Base-by-base conservation (phyloP, 805 yeast species). In the Cyberlindnera bimundalis region DNA sequence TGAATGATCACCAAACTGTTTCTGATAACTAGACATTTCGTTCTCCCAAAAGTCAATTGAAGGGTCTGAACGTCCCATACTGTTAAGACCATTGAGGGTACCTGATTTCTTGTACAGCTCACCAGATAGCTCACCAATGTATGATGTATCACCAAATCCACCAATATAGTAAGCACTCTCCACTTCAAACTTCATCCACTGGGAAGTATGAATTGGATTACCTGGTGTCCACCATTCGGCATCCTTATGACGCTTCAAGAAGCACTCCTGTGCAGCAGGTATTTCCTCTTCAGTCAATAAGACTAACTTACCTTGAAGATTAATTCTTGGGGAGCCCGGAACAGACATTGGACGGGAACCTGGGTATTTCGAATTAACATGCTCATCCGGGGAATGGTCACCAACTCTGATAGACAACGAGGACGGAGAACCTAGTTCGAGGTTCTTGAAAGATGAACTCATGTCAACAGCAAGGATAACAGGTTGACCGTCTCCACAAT, bases 121-220 rank as follows among this genome's bases (percentile, higher is more conserved):
- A 16, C 71, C 64, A 34, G 79, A 74, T 39, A 84, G 70, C 25
- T 70, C 67, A 12, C 95, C 95, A 50, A 84, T 84, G 58, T 71
- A 86, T 15, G 90, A 85, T 39, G 78, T 69, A 52, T 81, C 85
- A 29, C 95, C 93, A 58, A 84, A 84, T 1, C 95, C 95, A 25
- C 95, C 95, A 30, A 85, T 67, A 55, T 82, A 72, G 62, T 81
- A 81, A 19, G 82, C 71, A 4, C 71, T 73, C 2, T 74, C 74
- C 14, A 85, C 84, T 14, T 66, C 63, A 45, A 85, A 76, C 53
- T 76, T 79, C 36, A 69, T 70, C 84, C 88, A 86, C 35, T 68
- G 70, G 2, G 88, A 70, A 18, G 63, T 59, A 55, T 84, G 91
- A 26, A 83, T 71, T 19, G 77, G 72, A 24, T 70, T 59, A 3